Conservation (phyloP, 129 eudicot species). For the Oenanthe sinensis region DNA sequence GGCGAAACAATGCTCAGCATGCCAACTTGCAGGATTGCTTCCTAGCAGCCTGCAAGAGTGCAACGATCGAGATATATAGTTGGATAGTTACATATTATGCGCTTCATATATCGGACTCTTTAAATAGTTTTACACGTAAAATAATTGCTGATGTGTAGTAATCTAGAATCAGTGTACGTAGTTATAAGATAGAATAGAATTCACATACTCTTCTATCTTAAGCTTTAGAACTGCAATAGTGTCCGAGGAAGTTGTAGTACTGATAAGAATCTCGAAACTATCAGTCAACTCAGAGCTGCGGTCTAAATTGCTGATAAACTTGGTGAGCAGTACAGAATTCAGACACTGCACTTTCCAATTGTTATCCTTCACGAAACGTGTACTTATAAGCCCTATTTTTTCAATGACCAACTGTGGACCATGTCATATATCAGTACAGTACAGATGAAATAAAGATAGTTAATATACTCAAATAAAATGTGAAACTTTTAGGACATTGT, state of each 20-base stretch:
- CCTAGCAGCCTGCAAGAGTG: conserved; percentile 12
- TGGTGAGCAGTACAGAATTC: conserved; percentile 25
- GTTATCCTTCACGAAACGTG: conserved; percentile 26
- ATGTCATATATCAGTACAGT: background rate
- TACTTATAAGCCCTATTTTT: conserved; percentile 26
- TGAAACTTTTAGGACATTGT: conserved; percentile 6
- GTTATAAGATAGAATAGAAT: background rate
- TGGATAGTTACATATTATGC: background rate
- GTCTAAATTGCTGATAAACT: conserved; percentile 30
- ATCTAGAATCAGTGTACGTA: background rate
- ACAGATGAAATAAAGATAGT: no score
- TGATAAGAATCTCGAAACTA: conserved; percentile 30
- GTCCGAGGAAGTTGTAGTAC: conserved; percentile 23
- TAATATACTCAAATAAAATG: background rate
- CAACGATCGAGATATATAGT: background rate
- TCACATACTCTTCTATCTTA: conserved; percentile 24
- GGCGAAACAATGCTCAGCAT: conserved; percentile 12
- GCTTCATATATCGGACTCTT: background rate
- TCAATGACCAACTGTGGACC: background rate
- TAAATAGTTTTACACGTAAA: background rate
- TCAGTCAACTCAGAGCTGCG: conserved; percentile 35
- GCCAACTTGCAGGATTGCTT: conserved; percentile 22
- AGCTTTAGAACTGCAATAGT: conserved; percentile 23
- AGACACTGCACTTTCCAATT: conserved; percentile 28
- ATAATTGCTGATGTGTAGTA: no score